A percentile compares a stretch with the other conserved stretches of the same genome.
phyloP scores from a whole-genome alignment of 768 basidiomycete genomes.

The Crepidotus variabilis region DNA sequence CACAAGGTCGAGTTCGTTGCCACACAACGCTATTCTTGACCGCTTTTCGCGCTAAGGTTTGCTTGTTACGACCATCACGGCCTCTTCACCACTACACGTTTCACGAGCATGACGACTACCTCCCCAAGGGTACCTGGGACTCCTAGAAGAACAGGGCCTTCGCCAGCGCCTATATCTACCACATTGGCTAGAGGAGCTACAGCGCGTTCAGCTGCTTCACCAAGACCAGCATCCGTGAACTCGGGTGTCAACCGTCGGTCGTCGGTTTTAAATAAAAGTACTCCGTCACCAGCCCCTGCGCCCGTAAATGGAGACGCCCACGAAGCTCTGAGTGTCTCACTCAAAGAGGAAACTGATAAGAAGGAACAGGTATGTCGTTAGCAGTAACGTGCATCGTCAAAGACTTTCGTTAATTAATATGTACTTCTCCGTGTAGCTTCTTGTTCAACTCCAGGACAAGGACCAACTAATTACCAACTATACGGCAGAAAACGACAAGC shows the following conservation, averaged over 20 bases:
- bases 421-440: constrained; percentile 43
- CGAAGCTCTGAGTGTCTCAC: constrained; percentile 55
- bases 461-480: constrained; percentile 64
- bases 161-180: constrained; percentile 39
- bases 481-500: constrained; percentile 57
- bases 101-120: constrained; percentile 37
- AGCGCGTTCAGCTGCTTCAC: constrained; percentile 61
- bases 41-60: constrained; percentile 3
- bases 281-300: constrained; percentile 34
- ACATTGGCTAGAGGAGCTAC: constrained; percentile 52
- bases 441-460: constrained; percentile 75
- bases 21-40: not conserved
- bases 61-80: constrained; percentile 10
- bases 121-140: constrained; percentile 44
- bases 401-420: not conserved
- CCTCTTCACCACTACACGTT: constrained; percentile 2
- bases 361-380: constrained; percentile 66
- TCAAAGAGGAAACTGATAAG: constrained; percentile 76
- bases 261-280: constrained; percentile 22
- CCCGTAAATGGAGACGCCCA: constrained; percentile 40
- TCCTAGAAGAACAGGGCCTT: constrained; percentile 40
- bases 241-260: constrained; percentile 46
- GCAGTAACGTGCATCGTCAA: constrained; percentile 5
- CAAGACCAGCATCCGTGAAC: constrained; percentile 53
- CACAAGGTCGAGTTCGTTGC: not conserved